A percentile compares a stretch with the other conserved stretches of the same genome.
These are phyloP conservation scores for Pseudogymnoascus sp. DNA, from an alignment of 2,329 filamentous ascomycete species.

Conservation along the genomic window DNA sequence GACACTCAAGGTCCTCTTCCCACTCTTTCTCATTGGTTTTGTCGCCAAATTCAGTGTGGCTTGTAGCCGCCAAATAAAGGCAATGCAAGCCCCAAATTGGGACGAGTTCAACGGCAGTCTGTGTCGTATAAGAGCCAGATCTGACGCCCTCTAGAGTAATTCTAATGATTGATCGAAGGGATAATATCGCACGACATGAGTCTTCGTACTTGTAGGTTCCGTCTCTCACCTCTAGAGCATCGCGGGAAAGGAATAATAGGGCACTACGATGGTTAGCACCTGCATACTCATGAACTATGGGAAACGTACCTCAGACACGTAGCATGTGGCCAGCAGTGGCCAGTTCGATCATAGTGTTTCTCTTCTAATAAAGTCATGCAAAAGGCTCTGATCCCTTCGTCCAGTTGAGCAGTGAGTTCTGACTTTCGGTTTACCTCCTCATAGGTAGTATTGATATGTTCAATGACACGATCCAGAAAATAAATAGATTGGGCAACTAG, in stretches of 20 bases:
- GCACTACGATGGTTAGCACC: not conserved
- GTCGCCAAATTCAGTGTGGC: not conserved
- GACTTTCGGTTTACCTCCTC: not conserved
- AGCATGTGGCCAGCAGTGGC: constrained; percentile 3
- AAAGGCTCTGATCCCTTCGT: not conserved
- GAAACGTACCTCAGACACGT: not conserved
- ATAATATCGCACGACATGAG: not conserved
- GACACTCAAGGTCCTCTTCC: not conserved
- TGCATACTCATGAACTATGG: not conserved
- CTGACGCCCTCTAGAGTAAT: not conserved
- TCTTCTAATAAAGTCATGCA: not conserved
- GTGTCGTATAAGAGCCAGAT: not conserved
- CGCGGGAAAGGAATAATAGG: not conserved
- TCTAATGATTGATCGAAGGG: not conserved
- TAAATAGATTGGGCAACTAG: not conserved
- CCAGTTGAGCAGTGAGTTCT: not conserved
- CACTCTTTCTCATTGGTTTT: not conserved
- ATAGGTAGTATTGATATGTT: constrained; percentile 1
- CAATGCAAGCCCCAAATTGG: constrained; percentile 4
- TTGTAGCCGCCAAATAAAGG: not conserved
- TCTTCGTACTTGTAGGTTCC: constrained; percentile 4
- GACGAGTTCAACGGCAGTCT: not conserved
- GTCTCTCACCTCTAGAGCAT: not conserved
- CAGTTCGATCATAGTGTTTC: not conserved
- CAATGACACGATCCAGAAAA: not conserved